Evolutionary conservation across 345 rosid species (phyloP).

Genomic region (Lepidium sativum): DNA sequence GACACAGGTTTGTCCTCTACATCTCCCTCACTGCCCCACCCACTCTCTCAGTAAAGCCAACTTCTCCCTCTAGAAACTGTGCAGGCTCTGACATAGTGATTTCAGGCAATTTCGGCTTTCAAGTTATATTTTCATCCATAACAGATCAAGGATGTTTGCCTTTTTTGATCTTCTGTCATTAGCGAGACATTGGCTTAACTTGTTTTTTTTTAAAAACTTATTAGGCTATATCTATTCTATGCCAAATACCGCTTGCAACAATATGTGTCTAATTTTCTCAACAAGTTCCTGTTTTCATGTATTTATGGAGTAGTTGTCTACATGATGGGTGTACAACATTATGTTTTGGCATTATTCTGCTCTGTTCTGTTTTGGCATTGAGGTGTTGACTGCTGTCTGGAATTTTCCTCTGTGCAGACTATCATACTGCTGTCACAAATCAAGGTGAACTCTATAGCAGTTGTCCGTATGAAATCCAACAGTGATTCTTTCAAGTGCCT

Average conservation of each 20-base stretch:
- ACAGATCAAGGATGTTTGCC: not conserved
- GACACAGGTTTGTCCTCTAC: constrained; percentile 43
- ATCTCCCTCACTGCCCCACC: constrained; percentile 15
- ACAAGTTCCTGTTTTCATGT: not conserved
- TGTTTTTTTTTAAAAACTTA: not conserved
- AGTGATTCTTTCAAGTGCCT: constrained; percentile 27
- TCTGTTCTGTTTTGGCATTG: constrained; percentile 36
- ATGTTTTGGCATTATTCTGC: not conserved
- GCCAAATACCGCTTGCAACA: not conserved
- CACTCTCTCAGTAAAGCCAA: not conserved
- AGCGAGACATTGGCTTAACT: not conserved
- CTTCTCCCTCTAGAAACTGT: not conserved
- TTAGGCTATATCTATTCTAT: not conserved
- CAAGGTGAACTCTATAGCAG: constrained; percentile 70
- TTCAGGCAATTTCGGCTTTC: not conserved
- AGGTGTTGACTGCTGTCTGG: not conserved
- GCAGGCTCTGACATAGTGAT: not conserved
- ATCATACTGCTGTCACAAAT: constrained; percentile 65
- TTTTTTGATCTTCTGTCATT: not conserved
- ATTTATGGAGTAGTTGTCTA: not conserved
- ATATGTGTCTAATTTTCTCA: not conserved
- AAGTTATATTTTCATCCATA: not conserved
- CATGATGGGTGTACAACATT: not conserved
- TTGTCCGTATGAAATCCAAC: constrained; percentile 56
- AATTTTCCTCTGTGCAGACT: constrained; percentile 40